A percentile compares a stretch with the other conserved stretches of the same genome.
These are phyloP conservation scores for Taiozyma sp. DNA, from an alignment of 1,139 yeast genomes.

Conservation along the genomic window DNA sequence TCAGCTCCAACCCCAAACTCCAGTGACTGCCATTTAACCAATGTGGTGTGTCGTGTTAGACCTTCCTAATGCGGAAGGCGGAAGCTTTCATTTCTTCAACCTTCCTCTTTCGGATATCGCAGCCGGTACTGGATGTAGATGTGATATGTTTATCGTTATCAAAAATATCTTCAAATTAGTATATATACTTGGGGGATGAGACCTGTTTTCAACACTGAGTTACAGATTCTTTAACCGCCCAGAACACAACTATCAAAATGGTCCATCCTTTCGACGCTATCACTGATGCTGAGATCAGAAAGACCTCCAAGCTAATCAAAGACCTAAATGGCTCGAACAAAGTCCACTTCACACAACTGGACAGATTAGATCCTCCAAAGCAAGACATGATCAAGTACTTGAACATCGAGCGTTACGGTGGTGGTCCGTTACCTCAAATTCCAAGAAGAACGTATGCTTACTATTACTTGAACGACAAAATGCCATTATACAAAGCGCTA, in stretches of 20 bases:
- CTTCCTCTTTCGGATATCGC: background rate
- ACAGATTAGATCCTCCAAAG: conserved; percentile 80
- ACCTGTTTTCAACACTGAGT: background rate
- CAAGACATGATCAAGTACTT: conserved; percentile 63
- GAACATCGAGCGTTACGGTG: conserved; percentile 56
- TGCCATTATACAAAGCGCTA: conserved; percentile 66
- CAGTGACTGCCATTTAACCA: background rate
- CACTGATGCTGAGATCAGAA: conserved; percentile 58
- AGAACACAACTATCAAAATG: background rate
- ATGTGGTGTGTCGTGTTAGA: background rate
- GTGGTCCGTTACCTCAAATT: conserved; percentile 44
- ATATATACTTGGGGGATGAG: background rate
- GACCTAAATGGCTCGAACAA: conserved; percentile 39
- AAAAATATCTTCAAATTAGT: background rate
- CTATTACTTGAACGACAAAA: conserved; percentile 52
- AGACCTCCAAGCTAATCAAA: conserved; percentile 60
- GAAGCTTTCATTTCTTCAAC: background rate
- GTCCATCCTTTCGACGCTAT: conserved; percentile 54
- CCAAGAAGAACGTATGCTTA: conserved; percentile 65
- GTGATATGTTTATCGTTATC: background rate
- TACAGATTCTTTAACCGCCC: background rate
- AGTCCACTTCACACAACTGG: conserved; percentile 70
- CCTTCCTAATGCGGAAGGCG: background rate
- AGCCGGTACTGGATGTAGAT: background rate
- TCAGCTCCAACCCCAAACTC: background rate